These are phyloP conservation scores for Diaporthe aspalathi DNA, from an alignment of 2,329 filamentous ascomycete species.

Conservation along the genomic window DNA sequence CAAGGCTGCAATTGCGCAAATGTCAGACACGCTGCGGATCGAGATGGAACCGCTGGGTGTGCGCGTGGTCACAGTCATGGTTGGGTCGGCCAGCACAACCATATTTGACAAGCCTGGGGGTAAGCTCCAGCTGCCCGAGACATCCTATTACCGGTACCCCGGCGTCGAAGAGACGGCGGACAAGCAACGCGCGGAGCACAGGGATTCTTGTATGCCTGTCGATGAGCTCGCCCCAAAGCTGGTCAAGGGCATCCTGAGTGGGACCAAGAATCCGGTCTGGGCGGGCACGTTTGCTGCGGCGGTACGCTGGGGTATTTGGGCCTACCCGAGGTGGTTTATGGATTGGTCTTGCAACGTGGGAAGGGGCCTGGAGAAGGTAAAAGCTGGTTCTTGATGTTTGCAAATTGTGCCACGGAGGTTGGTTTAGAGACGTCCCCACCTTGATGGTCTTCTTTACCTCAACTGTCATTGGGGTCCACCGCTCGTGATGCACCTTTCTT, in stretches of 20 bases:
- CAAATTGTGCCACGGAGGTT: too few relatives aligned
- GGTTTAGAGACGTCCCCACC: too few relatives aligned
- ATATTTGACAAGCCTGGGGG: constrained; percentile 31
- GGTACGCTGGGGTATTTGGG: constrained; percentile 26
- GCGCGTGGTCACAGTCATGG: background rate
- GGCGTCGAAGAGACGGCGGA: constrained; percentile 18
- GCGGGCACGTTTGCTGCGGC: constrained; percentile 17
- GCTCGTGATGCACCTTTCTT: too few relatives aligned
- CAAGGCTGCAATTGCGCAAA: background rate
- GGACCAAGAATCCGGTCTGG: constrained; percentile 12
- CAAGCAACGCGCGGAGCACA: constrained; percentile 21
- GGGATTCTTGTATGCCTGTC: constrained; percentile 14
- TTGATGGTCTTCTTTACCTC: too few relatives aligned
- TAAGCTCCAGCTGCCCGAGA: constrained; percentile 17
- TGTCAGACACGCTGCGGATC: background rate
- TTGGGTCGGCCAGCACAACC: background rate
- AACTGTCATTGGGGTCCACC: too few relatives aligned
- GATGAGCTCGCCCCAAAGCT: constrained; percentile 22
- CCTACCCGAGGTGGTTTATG: constrained; percentile 15
- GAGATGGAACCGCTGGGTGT: constrained; percentile 1
- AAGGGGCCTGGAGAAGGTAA: constrained; percentile 15
- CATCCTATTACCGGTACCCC: constrained; percentile 1
- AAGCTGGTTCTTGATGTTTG: background rate
- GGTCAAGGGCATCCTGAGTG: constrained; percentile 25
- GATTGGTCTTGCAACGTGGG: constrained; percentile 32